Conservation (phyloP, 805 yeast genomes). For the Saccharomycodes ludwigii region DNA sequence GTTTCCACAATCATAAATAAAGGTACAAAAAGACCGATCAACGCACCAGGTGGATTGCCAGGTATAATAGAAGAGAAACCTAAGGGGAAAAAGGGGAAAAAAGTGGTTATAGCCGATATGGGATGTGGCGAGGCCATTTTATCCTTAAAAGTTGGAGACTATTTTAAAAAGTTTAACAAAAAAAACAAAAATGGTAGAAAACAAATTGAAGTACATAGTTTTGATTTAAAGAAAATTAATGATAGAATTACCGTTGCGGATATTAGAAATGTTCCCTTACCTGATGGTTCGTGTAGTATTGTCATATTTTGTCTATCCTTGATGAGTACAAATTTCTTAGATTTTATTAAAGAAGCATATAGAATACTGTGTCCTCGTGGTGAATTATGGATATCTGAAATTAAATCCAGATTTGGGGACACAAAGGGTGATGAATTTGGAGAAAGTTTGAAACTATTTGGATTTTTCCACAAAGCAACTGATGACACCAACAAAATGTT, state of each 20-base stretch:
- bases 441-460: conserved; percentile 59
- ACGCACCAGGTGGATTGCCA: conserved; percentile 94
- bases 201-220: conserved; percentile 64
- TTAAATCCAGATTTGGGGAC: conserved; percentile 81
- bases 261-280: conserved; percentile 77
- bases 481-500: conserved; percentile 89
- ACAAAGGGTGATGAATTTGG: conserved; percentile 70
- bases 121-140: conserved; percentile 98
- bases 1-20: conserved; percentile 55
- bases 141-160: conserved; percentile 49
- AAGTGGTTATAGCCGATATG: conserved; percentile 89
- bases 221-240: conserved; percentile 84
- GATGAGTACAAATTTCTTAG: conserved; percentile 95
- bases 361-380: conserved; percentile 83
- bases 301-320: conserved; percentile 91
- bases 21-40: conserved; percentile 46
- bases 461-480: conserved; percentile 80
- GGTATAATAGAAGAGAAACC: conserved; percentile 36
- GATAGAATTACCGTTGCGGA: conserved; percentile 94
- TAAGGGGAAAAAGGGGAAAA: conserved; percentile 27
- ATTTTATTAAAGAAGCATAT: conserved; percentile 81
- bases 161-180: conserved; percentile 26
- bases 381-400: conserved; percentile 95
- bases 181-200: conserved; percentile 26
- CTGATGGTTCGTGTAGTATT: conserved; percentile 65